Evolutionary conservation across 1,284 basidiomycete species (phyloP), one percentile per base, ranked within the genome.

Genomic region (Heimioporus retisporus): DNA sequence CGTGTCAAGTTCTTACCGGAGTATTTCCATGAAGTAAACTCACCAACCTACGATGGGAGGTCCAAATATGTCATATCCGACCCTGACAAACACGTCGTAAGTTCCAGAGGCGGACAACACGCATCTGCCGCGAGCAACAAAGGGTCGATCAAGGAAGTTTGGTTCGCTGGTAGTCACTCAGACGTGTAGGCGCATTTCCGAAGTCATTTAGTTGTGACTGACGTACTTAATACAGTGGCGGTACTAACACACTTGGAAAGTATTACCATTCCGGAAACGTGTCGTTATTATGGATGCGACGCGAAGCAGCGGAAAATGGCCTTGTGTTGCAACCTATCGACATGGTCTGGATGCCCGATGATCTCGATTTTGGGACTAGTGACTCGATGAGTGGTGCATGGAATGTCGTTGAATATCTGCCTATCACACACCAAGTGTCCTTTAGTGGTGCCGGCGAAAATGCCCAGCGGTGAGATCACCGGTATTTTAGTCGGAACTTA

Each of bases 1-100:
- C 77, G 80, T 68, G 72, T 82, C 55, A 83, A 83, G 62, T 84
- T 84, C 66, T 73, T 81, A 66, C 82, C 82, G 1, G 82, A 84
- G 60, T 80, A 80, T 42, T 69, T 75, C 55, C 61, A 68, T 15
- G 76, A 77, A 55, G 65, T 76, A 73, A 75, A 77, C n/a, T 50
- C 68, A 28, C 64, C 53, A 55, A 61, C 51, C 14, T 13, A 60
- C 44, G 61, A 65, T 28, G 5, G 28, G 28, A 28, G 28, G 28
- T 28, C 28, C 28, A 28, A 28, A 28, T 28, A 28, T 28, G 28
- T 28, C 28, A 28, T 28, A 28, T 28, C 28, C 28, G 28, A 28
- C 28, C 28, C 28, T 28, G 28, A 28, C 28, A 28, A 28, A 28
- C 28, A 28, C 28, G 28, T 28, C 28, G 28, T 28, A 28, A 28